Conservation (phyloP, 1,284 basidiomycete species). For the Phellopilus nigrolimitatus region DNA sequence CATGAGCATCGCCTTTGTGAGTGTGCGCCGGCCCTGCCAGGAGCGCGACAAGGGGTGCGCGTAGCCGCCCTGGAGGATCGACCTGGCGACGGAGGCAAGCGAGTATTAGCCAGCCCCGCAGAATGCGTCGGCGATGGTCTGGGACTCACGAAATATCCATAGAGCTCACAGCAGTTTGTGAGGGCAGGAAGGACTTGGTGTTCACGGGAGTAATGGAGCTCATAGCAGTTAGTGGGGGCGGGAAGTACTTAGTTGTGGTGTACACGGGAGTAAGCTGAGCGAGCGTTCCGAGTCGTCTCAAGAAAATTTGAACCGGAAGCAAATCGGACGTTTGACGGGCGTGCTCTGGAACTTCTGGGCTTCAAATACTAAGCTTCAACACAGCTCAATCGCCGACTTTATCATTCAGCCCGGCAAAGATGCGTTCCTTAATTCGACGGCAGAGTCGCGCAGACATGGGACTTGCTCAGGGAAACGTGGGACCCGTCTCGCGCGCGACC, state of each 20-base stretch:
- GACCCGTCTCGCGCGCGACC: neutral
- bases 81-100: slow-evolving; percentile 34
- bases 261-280: too few species aligned
- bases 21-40: slow-evolving; percentile 73
- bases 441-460: neutral
- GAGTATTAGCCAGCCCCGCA: slow-evolving; percentile 30
- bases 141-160: slow-evolving; percentile 8
- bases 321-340: too few species aligned
- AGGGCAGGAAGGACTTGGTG: too few species aligned
- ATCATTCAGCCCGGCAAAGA: neutral
- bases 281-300: too few species aligned
- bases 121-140: neutral
- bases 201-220: too few species aligned
- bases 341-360: too few species aligned
- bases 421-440: neutral
- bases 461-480: neutral
- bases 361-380: too few species aligned
- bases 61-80: slow-evolving; percentile 90
- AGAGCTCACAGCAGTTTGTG: too few species aligned
- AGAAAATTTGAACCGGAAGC: too few species aligned
- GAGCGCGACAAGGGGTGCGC: slow-evolving; percentile 82
- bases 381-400: neutral
- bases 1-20: slow-evolving; percentile 93
- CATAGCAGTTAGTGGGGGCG: too few species aligned
- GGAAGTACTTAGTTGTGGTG: too few species aligned